Base-by-base conservation (phyloP, 768 basidiomycete genomes). In the Tylopilus subfusipes region DNA sequence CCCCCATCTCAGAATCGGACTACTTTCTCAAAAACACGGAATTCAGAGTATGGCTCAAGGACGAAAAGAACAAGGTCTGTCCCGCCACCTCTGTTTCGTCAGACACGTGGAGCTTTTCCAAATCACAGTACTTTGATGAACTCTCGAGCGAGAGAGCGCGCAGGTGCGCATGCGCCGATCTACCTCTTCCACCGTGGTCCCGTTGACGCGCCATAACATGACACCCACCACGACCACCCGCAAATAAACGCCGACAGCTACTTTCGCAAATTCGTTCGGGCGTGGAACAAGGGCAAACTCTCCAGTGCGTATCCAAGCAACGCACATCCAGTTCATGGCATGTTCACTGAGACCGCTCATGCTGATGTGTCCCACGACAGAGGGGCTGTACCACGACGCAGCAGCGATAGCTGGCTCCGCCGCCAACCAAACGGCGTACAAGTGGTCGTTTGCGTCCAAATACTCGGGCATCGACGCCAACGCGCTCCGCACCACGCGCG, bases 181-280 rank as follows among this genome's bases (percentile, higher is more conserved):
- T 11, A 13, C n/a, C 2, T 18, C 22, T 40, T 40, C 14, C 21
- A 19, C 50, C 29, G 18, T 51, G 59, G 68, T 50, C 66, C 19
- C 18, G 51, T 55, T 64, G 65, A 61, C 43, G 5, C n/a, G 2
- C 27, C 51, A 21, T 21, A 8, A 21, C 8, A 40, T 19, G 5
- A 5, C 9, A 12, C 39, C 9, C 14, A 8, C 16, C 25, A 40
- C 19, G 10, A 18, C 18, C 18, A 65, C 55, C 52, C 24, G 31
- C 45, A 8, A 19, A 5, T 9, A 8, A n/a, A 34, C 25, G 4
- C 22, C 14, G 43, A 48, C 48, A 91, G 90, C 64, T 93, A 95
- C 68, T 98, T 98, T 68, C 85, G 87, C 63, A 96, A 94, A 72
- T 97, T 98, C 64, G 85, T 93, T 38, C 90, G 90, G 81, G 83